Base-by-base conservation (phyloP, 805 yeast species). In the Starmerella tilneyi region DNA sequence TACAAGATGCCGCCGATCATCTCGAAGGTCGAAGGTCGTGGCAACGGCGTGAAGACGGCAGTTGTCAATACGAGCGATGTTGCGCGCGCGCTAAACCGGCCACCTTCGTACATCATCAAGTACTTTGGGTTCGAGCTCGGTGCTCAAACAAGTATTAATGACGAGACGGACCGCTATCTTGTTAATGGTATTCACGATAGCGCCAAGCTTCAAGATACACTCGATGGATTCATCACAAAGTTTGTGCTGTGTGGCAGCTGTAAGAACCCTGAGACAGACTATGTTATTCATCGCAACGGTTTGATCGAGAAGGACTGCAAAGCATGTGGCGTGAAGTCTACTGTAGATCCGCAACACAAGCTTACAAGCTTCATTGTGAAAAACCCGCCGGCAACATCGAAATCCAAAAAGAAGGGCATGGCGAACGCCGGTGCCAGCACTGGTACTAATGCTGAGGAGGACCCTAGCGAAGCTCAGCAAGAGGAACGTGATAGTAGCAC, bases 1-100 rank as follows among this genome's bases (percentile, higher is more conserved):
- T 92, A 92, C 69, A 92, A 92, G 72, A 92, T 92, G 98, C 98
- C 98, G 63, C 82, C 94, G 34, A 81, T 92, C 67, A 94, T 84
- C 69, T 84, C 96, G 56, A 92, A 92, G 74, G 84, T 84, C 55
- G 97, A 92, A 71, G 98, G 98, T 66, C 78, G 95, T 64, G 98
- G 98, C 71, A 92, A 92, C 70, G 98, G 98, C 79, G 92, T 92
- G 69, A 88, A 86, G 66, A 92, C 98, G 20, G 94, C 89, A 45
- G 80, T 92, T 46, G 76, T 85, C 55, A 92, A 92, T 67, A 78
- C 85, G 45, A 70, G 82, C 31, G 97, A 92, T 61, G 96, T 92
- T 50, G 94, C 96, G 32, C 78, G 95, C 59, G 94, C 97, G 19
- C 73, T 92, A 53, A 84, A 83, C 56, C 80, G 98, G 68, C 97